Evolutionary conservation across 1,284 basidiomycete genomes (phyloP), one percentile per base, ranked within the genome.

Genomic region (Ustilago nuda): DNA sequence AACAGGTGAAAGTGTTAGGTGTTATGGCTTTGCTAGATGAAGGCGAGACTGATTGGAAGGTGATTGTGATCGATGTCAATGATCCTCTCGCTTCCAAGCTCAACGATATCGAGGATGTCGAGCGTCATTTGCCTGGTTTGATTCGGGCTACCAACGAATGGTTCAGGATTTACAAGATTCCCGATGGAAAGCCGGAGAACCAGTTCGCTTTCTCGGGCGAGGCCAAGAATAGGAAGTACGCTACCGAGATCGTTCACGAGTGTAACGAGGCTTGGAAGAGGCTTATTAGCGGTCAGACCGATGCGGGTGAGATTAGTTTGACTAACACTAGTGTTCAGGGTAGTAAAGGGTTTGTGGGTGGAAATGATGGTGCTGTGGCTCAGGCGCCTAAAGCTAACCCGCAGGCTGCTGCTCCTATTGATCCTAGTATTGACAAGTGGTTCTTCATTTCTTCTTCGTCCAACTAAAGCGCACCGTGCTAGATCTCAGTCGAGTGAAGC

Each of bases 1-100:
- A 99, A 90, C 97, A 99, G 88, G 97, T 99, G 91, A 99, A 99
- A 90, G 94, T 99, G 76, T 94, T 99, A 86, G 97, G 97, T 81
- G 97, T 99, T 90, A 99, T 99, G 96, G 97, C 97, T 61, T 90
- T 99, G 66, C 79, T 85, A 60, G 84, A 85, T 73, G 83, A 85
- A 70, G 84, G 83, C 54, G 83, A 85, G 75, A 84, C 84, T 48
- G 82, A 79, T 68, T 81, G 82, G 81, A 83, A 82, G 79, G 73
- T 82, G 32, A 81, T 83, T 39, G 97, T 97, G 86, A 94, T 99
- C 80, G 97, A 99, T 87, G 91, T 98, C 82, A 92, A 92, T 85
- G 97, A 99, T 87, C 97, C 97, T 56, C 92, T 99, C 72, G 97
- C 97, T 37, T 89, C 92, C 85, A 94, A 96, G 88, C 90, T 99